These are phyloP conservation scores for Yarrowia bubula DNA, from an alignment of 805 yeast genomes.

Conservation along the genomic window DNA sequence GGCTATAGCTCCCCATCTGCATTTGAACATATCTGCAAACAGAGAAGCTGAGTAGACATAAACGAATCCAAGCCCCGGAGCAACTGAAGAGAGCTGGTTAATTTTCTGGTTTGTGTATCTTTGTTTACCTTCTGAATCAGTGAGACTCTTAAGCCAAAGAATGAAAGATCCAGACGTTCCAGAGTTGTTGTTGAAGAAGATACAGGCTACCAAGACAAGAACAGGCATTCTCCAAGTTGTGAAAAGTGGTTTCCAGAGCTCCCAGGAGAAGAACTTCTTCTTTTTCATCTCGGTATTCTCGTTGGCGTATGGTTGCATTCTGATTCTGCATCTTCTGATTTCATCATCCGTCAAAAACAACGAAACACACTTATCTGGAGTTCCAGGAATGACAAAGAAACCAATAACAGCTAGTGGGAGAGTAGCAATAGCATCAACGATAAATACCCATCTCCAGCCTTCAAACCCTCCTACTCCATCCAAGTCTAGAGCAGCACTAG, in stretches of 20 bases:
- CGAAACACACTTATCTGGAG: slow-evolving; percentile 57
- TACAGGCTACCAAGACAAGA: slow-evolving; percentile 52
- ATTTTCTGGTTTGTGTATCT: slow-evolving; percentile 46
- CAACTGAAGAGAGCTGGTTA: slow-evolving; percentile 52
- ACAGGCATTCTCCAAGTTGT: slow-evolving; percentile 60
- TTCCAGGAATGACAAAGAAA: slow-evolving; percentile 59
- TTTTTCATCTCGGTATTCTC: slow-evolving; percentile 3
- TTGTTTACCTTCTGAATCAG: slow-evolving; percentile 29
- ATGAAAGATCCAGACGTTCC: slow-evolving; percentile 56
- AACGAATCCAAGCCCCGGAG: slow-evolving; percentile 59
- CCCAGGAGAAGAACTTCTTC: slow-evolving; percentile 41
- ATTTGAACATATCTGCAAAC: slow-evolving; percentile 50
- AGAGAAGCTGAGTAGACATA: slow-evolving; percentile 36
- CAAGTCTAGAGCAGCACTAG: slow-evolving; percentile 53
- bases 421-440: slow-evolving; percentile 62
- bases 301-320: slow-evolving; percentile 37
- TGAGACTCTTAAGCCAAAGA: slow-evolving; percentile 58
- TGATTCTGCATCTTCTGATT: slow-evolving; percentile 49
- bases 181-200: slow-evolving; percentile 58
- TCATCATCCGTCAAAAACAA: slow-evolving; percentile 56
- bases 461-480: slow-evolving; percentile 53
- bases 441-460: slow-evolving; percentile 75
- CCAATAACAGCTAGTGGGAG: slow-evolving; percentile 58
- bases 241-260: slow-evolving; percentile 53
- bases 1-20: slow-evolving; percentile 54